These are phyloP conservation scores for Mycena maculata DNA, from an alignment of 768 basidiomycete genomes.

Conservation along the genomic window DNA sequence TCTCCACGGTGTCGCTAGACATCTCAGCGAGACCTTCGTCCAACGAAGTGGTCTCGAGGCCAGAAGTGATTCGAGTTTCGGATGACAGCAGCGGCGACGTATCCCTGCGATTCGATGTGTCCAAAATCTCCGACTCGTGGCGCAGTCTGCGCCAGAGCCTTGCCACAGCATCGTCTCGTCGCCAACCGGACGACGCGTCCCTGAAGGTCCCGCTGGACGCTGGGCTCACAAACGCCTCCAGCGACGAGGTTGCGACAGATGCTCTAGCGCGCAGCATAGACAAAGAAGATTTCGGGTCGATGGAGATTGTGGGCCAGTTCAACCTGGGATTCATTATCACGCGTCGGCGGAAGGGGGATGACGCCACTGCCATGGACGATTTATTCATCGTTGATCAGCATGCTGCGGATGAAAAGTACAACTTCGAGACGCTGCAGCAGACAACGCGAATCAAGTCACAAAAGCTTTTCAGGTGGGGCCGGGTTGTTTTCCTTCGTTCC, in stretches of 20 bases:
- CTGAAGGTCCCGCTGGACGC: conserved; percentile 49
- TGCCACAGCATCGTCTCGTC: not conserved
- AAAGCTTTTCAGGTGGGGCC: conserved; percentile 79
- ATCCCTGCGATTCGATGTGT: conserved; percentile 43
- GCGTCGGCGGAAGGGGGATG: conserved; percentile 61
- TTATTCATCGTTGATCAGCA: conserved; percentile 98
- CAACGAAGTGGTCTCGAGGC: conserved; percentile 41
- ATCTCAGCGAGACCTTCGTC: conserved; percentile 23
- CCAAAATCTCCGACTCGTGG: conserved; percentile 38
- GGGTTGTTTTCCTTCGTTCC: not conserved
- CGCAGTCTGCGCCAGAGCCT: not conserved
- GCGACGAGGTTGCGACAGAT: conserved; percentile 67
- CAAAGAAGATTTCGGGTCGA: conserved; percentile 85
- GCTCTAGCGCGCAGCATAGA: conserved; percentile 86
- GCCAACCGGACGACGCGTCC: not conserved
- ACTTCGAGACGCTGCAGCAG: conserved; percentile 93
- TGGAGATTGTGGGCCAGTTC: conserved; percentile 94
- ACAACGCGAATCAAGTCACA: conserved; percentile 93
- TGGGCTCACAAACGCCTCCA: conserved; percentile 48
- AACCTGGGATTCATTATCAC: conserved; percentile 95
- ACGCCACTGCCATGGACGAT: conserved; percentile 69
- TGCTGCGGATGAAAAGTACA: conserved; percentile 98
- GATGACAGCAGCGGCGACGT: conserved; percentile 41
- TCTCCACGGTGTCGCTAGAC: conserved; percentile 31
- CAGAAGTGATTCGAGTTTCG: conserved; percentile 56